phyloP scores from a whole-genome alignment of 2,329 filamentous ascomycete genomes.

The Aureobasidium melanogenum region DNA sequence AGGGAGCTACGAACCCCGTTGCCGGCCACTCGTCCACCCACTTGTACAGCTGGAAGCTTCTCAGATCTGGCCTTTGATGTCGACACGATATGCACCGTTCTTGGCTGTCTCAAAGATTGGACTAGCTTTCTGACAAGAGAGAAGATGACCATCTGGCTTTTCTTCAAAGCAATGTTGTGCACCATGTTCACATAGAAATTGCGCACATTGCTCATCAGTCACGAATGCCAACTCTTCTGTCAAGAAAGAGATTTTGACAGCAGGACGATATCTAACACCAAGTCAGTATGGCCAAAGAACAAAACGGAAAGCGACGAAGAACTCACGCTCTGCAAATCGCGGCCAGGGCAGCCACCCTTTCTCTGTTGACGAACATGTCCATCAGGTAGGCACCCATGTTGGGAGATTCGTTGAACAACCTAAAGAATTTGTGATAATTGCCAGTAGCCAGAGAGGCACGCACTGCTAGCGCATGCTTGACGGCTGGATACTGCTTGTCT shows the following conservation, averaged over 20 bases:
- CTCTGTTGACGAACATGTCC: slow-evolving; percentile 96
- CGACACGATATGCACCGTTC: slow-evolving; percentile 72
- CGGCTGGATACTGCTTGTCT: slow-evolving; percentile 78
- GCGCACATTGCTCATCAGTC: slow-evolving; percentile 61
- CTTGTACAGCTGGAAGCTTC: slow-evolving; percentile 49
- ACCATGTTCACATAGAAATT: slow-evolving; percentile 78
- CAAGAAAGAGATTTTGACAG: slow-evolving; percentile 81
- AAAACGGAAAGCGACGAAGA: background rate
- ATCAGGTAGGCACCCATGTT: slow-evolving; percentile 98
- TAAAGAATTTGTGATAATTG: slow-evolving; percentile 98
- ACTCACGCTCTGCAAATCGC: slow-evolving; percentile 93
- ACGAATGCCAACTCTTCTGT: slow-evolving; percentile 96
- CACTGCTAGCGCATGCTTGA: slow-evolving; percentile 86
- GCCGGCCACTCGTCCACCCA: background rate
- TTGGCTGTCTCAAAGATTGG: slow-evolving; percentile 66
- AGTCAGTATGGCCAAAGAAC: slow-evolving; percentile 27
- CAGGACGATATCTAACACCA: slow-evolving; percentile 72
- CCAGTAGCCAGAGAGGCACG: slow-evolving; percentile 85
- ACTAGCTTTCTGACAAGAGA: slow-evolving; percentile 66
- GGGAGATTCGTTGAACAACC: slow-evolving; percentile 84
- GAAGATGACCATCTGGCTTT: slow-evolving; percentile 55
- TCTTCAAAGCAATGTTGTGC: slow-evolving; percentile 71
- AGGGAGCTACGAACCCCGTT: slow-evolving; percentile 11
- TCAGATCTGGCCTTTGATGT: slow-evolving; percentile 96
- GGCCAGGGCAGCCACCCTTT: slow-evolving; percentile 81